These are phyloP conservation scores for Mortierella antarctica DNA, from an alignment of 192 early-diverging fungal genomes.

Conservation along the genomic window DNA sequence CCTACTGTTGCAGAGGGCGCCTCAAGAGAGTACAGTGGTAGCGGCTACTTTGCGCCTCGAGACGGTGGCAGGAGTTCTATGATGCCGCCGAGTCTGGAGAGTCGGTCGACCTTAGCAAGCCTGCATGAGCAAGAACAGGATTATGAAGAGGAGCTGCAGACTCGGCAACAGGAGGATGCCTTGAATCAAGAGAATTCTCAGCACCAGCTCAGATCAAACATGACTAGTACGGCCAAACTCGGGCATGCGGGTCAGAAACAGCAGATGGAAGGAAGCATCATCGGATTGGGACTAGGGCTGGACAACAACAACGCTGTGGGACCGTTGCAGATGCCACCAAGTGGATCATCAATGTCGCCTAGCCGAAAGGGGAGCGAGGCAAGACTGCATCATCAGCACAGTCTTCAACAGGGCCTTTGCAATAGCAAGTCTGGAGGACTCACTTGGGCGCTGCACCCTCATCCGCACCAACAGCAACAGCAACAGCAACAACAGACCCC, in stretches of 20 bases:
- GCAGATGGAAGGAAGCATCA: too few relatives aligned
- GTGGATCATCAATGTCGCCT: neutral
- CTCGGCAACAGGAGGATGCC: too few relatives aligned
- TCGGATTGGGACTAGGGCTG: too few relatives aligned
- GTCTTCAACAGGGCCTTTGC: neutral
- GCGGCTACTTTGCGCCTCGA: slow-evolving; percentile 1
- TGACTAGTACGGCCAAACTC: too few relatives aligned
- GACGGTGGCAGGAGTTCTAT: neutral
- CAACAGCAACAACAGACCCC: neutral
- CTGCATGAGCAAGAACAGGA: slow-evolving; percentile 1
- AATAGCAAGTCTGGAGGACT: neutral
- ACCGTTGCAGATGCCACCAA: too few relatives aligned
- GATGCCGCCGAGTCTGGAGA: neutral
- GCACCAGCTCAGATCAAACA: too few relatives aligned
- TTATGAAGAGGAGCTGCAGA: neutral
- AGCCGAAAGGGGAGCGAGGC: slow-evolving; percentile 6
- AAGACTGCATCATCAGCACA: slow-evolving; percentile 1
- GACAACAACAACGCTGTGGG: too few relatives aligned
- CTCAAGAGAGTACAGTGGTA: neutral
- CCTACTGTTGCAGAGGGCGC: neutral
- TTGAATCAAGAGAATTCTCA: too few relatives aligned
- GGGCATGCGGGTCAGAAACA: too few relatives aligned
- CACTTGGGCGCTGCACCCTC: slow-evolving; percentile 21
- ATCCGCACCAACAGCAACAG: neutral
- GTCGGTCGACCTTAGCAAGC: slow-evolving; percentile 9